A percentile compares a stretch with the other conserved stretches of the same genome.
phyloP scores from a whole-genome alignment of 1,284 basidiomycete genomes.

The Cryptococcus depauperatus region DNA sequence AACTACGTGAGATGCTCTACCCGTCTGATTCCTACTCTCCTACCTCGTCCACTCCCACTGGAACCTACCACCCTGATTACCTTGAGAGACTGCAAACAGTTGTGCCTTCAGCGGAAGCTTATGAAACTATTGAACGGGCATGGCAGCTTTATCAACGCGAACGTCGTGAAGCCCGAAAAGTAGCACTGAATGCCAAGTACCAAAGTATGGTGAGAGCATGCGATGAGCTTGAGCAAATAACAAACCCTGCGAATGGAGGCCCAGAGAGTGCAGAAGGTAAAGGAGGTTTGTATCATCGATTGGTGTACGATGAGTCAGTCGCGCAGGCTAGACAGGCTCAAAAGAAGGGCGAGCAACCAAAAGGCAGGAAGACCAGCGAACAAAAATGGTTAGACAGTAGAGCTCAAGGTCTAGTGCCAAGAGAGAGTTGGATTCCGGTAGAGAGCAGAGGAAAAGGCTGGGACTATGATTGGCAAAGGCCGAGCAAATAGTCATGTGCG shows the following conservation, averaged over 20 bases:
- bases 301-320: slow-evolving; percentile 66
- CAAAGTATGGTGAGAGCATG: slow-evolving; percentile 69
- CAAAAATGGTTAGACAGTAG: slow-evolving; percentile 65
- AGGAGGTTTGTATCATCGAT: slow-evolving; percentile 14
- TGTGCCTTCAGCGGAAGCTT: slow-evolving; percentile 74
- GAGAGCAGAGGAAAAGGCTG: slow-evolving; percentile 43
- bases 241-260: slow-evolving; percentile 8
- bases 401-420: slow-evolving; percentile 72
- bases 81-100: slow-evolving; percentile 61
- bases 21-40: slow-evolving; percentile 54
- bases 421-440: slow-evolving; percentile 42
- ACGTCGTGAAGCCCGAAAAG: slow-evolving; percentile 58
- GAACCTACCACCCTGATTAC: slow-evolving; percentile 70
- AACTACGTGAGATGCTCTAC: slow-evolving; percentile 69
- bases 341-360: slow-evolving; percentile 18
- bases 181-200: slow-evolving; percentile 63
- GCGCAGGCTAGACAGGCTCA: slow-evolving; percentile 49
- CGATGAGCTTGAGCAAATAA: slow-evolving; percentile 60
- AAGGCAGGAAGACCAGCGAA: slow-evolving; percentile 56
- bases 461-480: slow-evolving; percentile 42
- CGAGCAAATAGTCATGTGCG: slow-evolving; percentile 13
- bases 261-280: slow-evolving; percentile 8
- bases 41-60: slow-evolving; percentile 55
- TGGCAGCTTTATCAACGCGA: slow-evolving; percentile 76
- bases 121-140: slow-evolving; percentile 87